These are phyloP conservation scores for Suillus cothurnatus DNA, from an alignment of 768 basidiomycete genomes.

Conservation along the genomic window DNA sequence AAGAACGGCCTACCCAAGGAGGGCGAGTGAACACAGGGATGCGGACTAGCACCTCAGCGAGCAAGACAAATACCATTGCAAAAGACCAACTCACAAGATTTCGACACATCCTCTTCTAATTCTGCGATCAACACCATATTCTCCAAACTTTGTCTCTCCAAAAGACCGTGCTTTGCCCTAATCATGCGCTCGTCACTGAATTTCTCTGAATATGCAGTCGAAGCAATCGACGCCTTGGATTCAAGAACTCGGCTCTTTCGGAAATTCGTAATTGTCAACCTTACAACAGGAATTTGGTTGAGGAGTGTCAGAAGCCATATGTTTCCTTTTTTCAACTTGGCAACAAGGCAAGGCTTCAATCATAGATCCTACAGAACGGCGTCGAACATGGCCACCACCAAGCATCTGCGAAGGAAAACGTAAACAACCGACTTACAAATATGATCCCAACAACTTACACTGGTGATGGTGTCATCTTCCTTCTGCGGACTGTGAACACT, in stretches of 20 bases:
- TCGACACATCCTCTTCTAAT: slow-evolving; percentile 54
- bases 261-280: slow-evolving; percentile 34
- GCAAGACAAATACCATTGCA: not conserved
- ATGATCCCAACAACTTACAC: no score
- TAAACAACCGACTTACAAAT: no score
- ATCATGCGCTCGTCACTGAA: slow-evolving; percentile 75
- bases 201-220: slow-evolving; percentile 55
- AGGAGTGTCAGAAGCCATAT: slow-evolving; percentile 31
- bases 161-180: slow-evolving; percentile 57
- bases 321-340: slow-evolving; percentile 64
- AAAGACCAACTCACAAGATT: slow-evolving; percentile 46
- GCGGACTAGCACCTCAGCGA: slow-evolving; percentile 33
- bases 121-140: slow-evolving; percentile 64
- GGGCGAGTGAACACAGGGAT: slow-evolving; percentile 64
- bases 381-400: no score
- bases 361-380: no score
- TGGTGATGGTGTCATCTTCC: no score
- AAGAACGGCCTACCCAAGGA: slow-evolving; percentile 48
- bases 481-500: no score
- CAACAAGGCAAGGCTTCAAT: slow-evolving; percentile 68
- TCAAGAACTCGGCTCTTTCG: slow-evolving; percentile 53
- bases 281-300: slow-evolving; percentile 40
- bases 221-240: slow-evolving; percentile 63
- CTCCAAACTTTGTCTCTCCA: slow-evolving; percentile 69
- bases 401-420: no score